Conservation (phyloP, 257 asterid genomes). For the Penstemon eatonii region DNA sequence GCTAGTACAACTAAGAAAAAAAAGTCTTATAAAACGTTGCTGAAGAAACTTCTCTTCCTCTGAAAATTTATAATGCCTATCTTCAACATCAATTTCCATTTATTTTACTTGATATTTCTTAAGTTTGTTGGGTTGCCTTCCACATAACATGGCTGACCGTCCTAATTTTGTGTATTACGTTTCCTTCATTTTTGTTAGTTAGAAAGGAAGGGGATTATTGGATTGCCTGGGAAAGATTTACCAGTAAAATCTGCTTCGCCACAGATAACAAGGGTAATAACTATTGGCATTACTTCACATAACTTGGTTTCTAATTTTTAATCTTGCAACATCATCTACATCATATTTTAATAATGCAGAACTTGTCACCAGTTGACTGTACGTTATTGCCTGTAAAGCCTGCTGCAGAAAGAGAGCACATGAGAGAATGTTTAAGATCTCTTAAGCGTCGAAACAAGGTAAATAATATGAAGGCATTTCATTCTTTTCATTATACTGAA, state of each 20-base stretch:
- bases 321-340: not conserved
- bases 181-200: slow-evolving; percentile 36
- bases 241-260: slow-evolving; percentile 30
- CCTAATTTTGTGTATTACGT: not conserved
- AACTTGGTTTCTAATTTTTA: slow-evolving; percentile 1
- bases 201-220: slow-evolving; percentile 49
- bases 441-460: slow-evolving; percentile 68
- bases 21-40: not conserved
- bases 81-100: too few species aligned
- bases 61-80: too few species aligned
- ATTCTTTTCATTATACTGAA: not conserved
- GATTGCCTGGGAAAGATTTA: slow-evolving; percentile 34
- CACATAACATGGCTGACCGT: not conserved
- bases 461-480: not conserved
- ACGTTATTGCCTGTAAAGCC: slow-evolving; percentile 30
- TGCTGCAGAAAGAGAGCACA: slow-evolving; percentile 36
- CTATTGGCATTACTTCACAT: slow-evolving; percentile 12
- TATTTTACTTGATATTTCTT: not conserved
- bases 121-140: not conserved
- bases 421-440: slow-evolving; percentile 72
- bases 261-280: slow-evolving; percentile 36
- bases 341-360: slow-evolving; percentile 34
- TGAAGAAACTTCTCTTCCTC: not conserved
- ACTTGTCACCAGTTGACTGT: slow-evolving; percentile 30
- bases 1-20: not conserved